These are phyloP conservation scores for Amanita polypyramis DNA, from an alignment of 768 basidiomycete species.

Conservation along the genomic window DNA sequence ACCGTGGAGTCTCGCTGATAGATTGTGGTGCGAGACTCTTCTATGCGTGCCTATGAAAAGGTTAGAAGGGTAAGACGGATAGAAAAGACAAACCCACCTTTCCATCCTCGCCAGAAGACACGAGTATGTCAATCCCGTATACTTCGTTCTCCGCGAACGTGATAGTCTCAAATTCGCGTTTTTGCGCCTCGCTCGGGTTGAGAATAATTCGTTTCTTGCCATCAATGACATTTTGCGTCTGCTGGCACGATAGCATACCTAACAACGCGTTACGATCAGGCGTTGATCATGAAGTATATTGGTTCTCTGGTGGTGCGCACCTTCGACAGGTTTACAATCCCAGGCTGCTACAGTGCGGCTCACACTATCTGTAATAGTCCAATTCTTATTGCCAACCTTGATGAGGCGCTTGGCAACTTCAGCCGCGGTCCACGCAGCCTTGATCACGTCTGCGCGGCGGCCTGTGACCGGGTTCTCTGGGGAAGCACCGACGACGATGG, in stretches of 20 bases:
- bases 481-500: slow-evolving; percentile 79
- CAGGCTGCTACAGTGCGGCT: slow-evolving; percentile 58
- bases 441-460: slow-evolving; percentile 80
- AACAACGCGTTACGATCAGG: neutral
- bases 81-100: slow-evolving; percentile 45
- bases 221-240: slow-evolving; percentile 89
- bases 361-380: slow-evolving; percentile 85
- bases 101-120: slow-evolving; percentile 83
- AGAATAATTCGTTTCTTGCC: slow-evolving; percentile 93
- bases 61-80: slow-evolving; percentile 1
- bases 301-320: slow-evolving; percentile 28
- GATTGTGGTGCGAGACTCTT: slow-evolving; percentile 86
- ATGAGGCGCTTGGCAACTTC: slow-evolving; percentile 87
- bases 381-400: slow-evolving; percentile 92
- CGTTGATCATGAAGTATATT: slow-evolving; percentile 5
- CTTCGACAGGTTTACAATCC: slow-evolving; percentile 92
- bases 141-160: slow-evolving; percentile 92
- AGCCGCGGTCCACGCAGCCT: slow-evolving; percentile 89
- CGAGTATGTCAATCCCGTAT: slow-evolving; percentile 86
- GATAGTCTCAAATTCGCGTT: slow-evolving; percentile 72
- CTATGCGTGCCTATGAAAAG: slow-evolving; percentile 61
- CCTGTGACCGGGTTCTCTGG: slow-evolving; percentile 70
- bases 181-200: slow-evolving; percentile 80
- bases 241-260: slow-evolving; percentile 96
- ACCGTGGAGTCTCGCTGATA: slow-evolving; percentile 82